Base-by-base conservation (phyloP, 2,329 filamentous ascomycete genomes). In the Trichoderma atrobrunneum region DNA sequence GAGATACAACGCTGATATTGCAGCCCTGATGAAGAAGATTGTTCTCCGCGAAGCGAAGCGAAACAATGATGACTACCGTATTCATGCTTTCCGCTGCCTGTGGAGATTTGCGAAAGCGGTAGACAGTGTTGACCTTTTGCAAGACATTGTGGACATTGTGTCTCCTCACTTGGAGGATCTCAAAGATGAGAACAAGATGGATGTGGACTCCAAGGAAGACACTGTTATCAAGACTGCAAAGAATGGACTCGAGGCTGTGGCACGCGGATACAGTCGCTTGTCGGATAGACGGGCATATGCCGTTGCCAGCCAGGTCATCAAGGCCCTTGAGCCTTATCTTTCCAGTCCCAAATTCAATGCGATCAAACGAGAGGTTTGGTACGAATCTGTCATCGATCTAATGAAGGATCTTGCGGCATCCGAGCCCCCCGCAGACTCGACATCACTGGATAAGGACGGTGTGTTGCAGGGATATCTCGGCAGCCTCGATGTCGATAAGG, bases 11-110 rank as follows among this genome's bases (percentile, higher is more conserved):
- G 73, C 79, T 0, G 78, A 79, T 11, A 81, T 93, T 28, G 87
- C 87, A 12, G 85, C 88, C 10, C 87, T 91, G 76, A 90, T 95
- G 83, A 92, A 91, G 83, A 95, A 95, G 87, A 92, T 97, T 75
- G 88, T 89, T 6, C 80, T 95, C 18, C 89, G 95, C 72, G 96
- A 99, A 86, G 94, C 94, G 10, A 98, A 96, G 84, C 89, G 96
- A 36, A 95, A 95, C 78, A 98, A 98, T 78, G 88, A 90, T n/a
- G 85, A 86, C 8, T 99, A 98, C 81, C 89, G 93, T 16, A 91
- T 92, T 24, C 87, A 93, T 80, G 93, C 93, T 0, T 88, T 97
- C 74, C 84, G 85, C 70, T 90, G 89, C 39, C 84, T 98, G 6
- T 94, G 93, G 78, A 86, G 89, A 70, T 92, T 95, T 77, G 88